Evolutionary conservation across 352 stramenopile species (phyloP).

Genomic region (Pythium coloratum): DNA sequence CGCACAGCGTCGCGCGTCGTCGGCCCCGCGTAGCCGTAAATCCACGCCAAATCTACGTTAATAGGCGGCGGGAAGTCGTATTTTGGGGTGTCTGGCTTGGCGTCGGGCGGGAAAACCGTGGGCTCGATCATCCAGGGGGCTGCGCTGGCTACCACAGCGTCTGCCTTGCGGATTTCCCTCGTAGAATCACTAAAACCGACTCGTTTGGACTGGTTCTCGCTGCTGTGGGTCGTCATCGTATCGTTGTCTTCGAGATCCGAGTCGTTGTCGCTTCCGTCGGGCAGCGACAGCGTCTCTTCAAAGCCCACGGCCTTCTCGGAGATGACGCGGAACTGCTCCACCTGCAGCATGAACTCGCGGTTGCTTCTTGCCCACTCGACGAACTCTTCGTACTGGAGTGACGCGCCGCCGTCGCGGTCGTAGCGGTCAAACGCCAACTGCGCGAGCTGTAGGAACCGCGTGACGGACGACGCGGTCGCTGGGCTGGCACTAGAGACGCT

Average conservation of each 20-base stretch:
- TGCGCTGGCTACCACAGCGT: slow-evolving; percentile 18
- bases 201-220: not conserved
- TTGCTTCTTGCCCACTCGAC: slow-evolving; percentile 83
- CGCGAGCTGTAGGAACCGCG: slow-evolving; percentile 45
- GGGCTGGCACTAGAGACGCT: not conserved
- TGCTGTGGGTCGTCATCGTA: not conserved
- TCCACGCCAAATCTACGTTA: slow-evolving; percentile 75
- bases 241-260: slow-evolving; percentile 70
- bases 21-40: slow-evolving; percentile 64
- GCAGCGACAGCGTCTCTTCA: slow-evolving; percentile 62
- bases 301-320: slow-evolving; percentile 65
- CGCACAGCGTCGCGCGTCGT: slow-evolving; percentile 49
- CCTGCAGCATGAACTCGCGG: slow-evolving; percentile 83
- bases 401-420: slow-evolving; percentile 41
- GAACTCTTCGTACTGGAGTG: slow-evolving; percentile 77
- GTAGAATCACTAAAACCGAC: not conserved
- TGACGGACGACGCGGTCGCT: not conserved
- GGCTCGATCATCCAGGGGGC: slow-evolving; percentile 58
- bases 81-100: not conserved
- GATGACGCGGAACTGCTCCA: slow-evolving; percentile 76
- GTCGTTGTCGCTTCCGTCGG: slow-evolving; percentile 68
- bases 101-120: slow-evolving; percentile 8
- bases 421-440: slow-evolving; percentile 57
- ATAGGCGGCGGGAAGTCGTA: slow-evolving; percentile 49
- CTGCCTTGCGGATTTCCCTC: slow-evolving; percentile 6